Base-by-base conservation (phyloP, 306 rosid genomes). In the Sechiopsis laciniata region DNA sequence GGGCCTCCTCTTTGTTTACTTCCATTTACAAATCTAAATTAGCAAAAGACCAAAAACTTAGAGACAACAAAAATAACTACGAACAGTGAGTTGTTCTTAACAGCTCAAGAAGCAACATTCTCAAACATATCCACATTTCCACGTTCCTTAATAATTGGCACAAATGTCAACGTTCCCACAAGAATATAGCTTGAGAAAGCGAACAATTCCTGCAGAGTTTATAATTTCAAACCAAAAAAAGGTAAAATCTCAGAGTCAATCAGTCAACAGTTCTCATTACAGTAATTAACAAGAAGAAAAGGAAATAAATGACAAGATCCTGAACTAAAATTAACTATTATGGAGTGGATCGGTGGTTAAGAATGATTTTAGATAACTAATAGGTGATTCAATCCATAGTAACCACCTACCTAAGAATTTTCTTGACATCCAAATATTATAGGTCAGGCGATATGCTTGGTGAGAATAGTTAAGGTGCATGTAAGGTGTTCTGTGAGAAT, bases 1-100 rank as follows among this genome's bases (percentile, higher is more conserved):
- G 87, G 55, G 99, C 95, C 77, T 89, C 97, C 83, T 84, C 93
- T 75, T 69, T 88, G 84, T 82, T 88, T 58, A 81, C 84, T 84
- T 95, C 99, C 99, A 95, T 95, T 80, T 80, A 80, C 79, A 78
- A 80, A 80, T 75, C 53, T 75, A 81, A 40, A 80, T 74, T 78
- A 75, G 86, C 77, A 80, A 80, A 80, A 84, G 72, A 78, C 81
- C 72, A 58, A 82, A 79, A 19, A 75, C 53, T 77, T 75, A 46
- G 42, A 82, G 66, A 42, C 48, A 42, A 74, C 82, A 73, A 73
- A 32, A 32, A 80, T 37, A 85, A 73, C 83, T 93, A 90, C 26
- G 75, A 83, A 81, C 83, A 76, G 73, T 81, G 84, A 59, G 63
- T 77, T 75, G 74, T 66, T 71, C 76, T 78, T 26, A 71, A 74